A percentile compares a stretch with the other conserved stretches of the same genome.
Conservation (phyloP, 2,329 filamentous ascomycete species). For the Penicillium frequentans region DNA sequence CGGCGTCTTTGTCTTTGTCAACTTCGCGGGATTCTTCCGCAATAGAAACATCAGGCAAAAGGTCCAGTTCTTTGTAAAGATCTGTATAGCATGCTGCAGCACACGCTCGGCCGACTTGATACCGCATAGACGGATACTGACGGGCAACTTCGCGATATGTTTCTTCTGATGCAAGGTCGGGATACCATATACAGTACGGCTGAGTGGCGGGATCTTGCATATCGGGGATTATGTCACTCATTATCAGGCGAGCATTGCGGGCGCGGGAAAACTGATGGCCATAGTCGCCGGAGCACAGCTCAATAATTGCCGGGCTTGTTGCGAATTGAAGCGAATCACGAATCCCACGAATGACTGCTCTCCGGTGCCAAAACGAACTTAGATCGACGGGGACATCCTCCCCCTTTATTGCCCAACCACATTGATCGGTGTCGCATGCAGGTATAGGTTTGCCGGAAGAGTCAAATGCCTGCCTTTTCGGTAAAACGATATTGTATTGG, state of each 20-base stretch:
- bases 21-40: constrained; percentile 20
- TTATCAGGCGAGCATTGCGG: constrained; percentile 18
- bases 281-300: constrained; percentile 12
- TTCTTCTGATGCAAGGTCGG: constrained; percentile 36
- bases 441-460: too few species aligned
- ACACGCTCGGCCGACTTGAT: constrained; percentile 21
- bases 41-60: constrained; percentile 19
- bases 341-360: constrained; percentile 11
- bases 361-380: constrained; percentile 7
- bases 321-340: constrained; percentile 13
- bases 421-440: constrained; percentile 2
- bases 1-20: constrained; percentile 5
- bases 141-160: constrained; percentile 37
- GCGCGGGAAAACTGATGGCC: constrained; percentile 9
- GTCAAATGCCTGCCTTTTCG: too few species aligned
- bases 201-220: constrained; percentile 21
- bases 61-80: constrained; percentile 19
- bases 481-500: too few species aligned
- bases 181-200: constrained; percentile 48
- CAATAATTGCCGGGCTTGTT: constrained; percentile 11
- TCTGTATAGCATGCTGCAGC: constrained; percentile 17
- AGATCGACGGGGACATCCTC: constrained; percentile 5
- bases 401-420: constrained; percentile 7
- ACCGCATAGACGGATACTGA: constrained; percentile 28
- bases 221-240: constrained; percentile 28